Percentiles rank a stretch among this genome's conserved stretches.
phyloP scores from a whole-genome alignment of 345 rosid genomes.

The Lenwebbia sp. region DNA sequence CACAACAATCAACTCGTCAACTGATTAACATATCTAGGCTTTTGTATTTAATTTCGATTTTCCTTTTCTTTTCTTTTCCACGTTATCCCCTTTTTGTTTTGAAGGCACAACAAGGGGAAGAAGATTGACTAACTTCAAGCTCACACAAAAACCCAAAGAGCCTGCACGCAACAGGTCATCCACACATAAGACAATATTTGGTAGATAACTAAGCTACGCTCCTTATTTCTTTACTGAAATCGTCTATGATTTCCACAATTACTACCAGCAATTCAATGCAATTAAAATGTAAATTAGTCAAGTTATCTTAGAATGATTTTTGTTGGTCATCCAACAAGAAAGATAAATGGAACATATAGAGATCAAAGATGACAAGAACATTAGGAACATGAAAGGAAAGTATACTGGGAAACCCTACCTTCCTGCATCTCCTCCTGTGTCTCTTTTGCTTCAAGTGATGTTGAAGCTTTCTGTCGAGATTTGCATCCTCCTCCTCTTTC shows the following conservation, averaged over 20 bases:
- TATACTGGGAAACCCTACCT: slow-evolving; percentile 19
- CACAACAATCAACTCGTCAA: background rate
- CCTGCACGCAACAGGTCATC: background rate
- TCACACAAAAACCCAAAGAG: background rate
- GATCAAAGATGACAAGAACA: background rate
- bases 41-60: background rate
- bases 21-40: background rate
- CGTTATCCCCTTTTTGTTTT: background rate
- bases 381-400: background rate
- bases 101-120: background rate
- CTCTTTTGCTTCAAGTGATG: slow-evolving; percentile 65
- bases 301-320: background rate
- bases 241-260: background rate
- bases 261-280: background rate
- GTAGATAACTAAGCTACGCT: background rate
- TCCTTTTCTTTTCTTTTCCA: background rate
- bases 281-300: background rate
- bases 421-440: slow-evolving; percentile 38
- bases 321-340: background rate
- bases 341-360: background rate
- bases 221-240: background rate
- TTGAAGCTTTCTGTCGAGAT: slow-evolving; percentile 67
- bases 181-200: background rate
- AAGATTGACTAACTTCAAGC: background rate
- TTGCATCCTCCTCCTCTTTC: slow-evolving; percentile 94